Evolutionary conservation across 2,329 filamentous ascomycete species (phyloP).

Genomic region (Leptographium wingfieldii): DNA sequence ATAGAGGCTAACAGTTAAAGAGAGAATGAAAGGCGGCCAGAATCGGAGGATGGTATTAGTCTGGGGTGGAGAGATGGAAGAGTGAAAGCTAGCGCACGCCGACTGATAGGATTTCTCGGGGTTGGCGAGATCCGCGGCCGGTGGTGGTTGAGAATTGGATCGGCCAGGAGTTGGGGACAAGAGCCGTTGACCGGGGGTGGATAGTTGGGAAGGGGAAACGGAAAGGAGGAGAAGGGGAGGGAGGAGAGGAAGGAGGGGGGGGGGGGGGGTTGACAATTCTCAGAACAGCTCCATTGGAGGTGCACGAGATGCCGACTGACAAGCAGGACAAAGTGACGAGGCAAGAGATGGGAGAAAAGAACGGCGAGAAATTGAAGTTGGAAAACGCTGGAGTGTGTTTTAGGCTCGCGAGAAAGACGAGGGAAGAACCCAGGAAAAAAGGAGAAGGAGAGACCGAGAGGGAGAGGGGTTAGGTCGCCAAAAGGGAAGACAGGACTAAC

Average conservation of each 20-base stretch:
- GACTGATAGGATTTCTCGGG: background rate
- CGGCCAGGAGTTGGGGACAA: background rate
- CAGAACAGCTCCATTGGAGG: background rate
- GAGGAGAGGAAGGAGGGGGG: too few species aligned
- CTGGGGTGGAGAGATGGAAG: background rate
- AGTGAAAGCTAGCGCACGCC: background rate
- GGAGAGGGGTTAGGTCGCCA: constrained; percentile 7
- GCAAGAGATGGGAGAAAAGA: background rate
- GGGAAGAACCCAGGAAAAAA: background rate
- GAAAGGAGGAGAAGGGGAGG: background rate
- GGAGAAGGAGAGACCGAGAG: background rate
- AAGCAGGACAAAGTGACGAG: background rate
- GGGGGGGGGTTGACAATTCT: background rate
- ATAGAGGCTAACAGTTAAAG: background rate
- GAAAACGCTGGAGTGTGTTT: background rate
- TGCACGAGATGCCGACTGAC: background rate
- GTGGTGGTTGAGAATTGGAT: background rate
- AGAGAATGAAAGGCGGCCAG: background rate
- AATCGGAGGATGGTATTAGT: background rate
- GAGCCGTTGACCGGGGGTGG: background rate
- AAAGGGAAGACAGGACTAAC: background rate
- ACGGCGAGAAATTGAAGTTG: background rate
- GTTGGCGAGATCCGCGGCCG: background rate
- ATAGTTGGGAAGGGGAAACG: background rate
- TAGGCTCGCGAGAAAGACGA: background rate